These are phyloP conservation scores for Penicillium sp. DNA, from an alignment of 2,329 filamentous ascomycete species.

Conservation along the genomic window DNA sequence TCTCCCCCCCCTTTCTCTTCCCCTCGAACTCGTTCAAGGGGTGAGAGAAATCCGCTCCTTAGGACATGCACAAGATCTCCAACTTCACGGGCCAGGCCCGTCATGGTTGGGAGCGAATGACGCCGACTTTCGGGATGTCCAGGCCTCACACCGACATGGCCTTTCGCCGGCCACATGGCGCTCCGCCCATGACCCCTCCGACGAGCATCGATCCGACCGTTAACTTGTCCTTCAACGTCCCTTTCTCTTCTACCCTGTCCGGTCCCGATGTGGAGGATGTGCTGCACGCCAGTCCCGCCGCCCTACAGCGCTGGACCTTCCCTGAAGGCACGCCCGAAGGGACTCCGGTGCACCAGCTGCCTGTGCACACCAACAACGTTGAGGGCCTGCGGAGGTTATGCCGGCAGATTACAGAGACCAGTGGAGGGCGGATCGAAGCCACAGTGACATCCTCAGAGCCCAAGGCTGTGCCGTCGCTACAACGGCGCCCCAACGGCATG, in stretches of 20 bases:
- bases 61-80: conserved; percentile 64
- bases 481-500: conserved; percentile 54
- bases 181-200: conserved; percentile 59
- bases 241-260: conserved; percentile 86
- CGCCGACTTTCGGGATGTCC: conserved; percentile 63
- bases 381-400: conserved; percentile 76
- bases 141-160: conserved; percentile 57
- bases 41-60: conserved; percentile 29
- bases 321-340: conserved; percentile 81
- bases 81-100: conserved; percentile 65
- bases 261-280: conserved; percentile 94
- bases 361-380: conserved; percentile 86
- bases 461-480: conserved; percentile 56
- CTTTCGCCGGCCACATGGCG: conserved; percentile 55
- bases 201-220: conserved; percentile 73
- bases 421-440: conserved; percentile 72
- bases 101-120: conserved; percentile 67
- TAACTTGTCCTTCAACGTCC: conserved; percentile 95
- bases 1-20: conserved; percentile 18
- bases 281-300: conserved; percentile 83
- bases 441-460: conserved; percentile 79
- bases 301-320: conserved; percentile 89
- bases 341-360: conserved; percentile 80
- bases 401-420: conserved; percentile 70
- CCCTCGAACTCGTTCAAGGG: conserved; percentile 36